phyloP scores from a whole-genome alignment of 371 early-diverging fungal species.

The Mortierella sp. region DNA sequence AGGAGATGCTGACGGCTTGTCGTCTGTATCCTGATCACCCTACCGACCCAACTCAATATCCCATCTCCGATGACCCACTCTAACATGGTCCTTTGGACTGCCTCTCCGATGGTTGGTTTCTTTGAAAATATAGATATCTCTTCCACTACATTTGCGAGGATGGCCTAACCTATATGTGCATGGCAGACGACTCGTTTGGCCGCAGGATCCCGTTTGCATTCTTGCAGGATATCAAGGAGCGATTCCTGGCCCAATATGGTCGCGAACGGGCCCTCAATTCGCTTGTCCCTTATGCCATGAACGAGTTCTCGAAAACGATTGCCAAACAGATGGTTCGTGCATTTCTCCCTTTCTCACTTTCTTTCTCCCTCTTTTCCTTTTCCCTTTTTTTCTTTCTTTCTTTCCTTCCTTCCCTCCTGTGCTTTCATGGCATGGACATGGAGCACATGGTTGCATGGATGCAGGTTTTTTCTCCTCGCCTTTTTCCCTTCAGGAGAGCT shows the following conservation, averaged over 20 bases:
- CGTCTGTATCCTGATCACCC: no score
- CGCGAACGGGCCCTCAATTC: conserved; percentile 67
- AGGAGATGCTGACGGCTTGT: not conserved
- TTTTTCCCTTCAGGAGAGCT: not conserved
- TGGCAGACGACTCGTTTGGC: conserved; percentile 90
- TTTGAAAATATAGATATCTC: conserved; percentile 73
- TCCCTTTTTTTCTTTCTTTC: no score
- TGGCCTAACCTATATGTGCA: conserved; percentile 87
- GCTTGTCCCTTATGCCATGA: conserved; percentile 76
- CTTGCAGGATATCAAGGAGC: conserved; percentile 81
- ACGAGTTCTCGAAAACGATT: conserved; percentile 84
- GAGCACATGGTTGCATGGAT: no score
- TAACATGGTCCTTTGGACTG: not conserved
- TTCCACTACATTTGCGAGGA: conserved; percentile 90
- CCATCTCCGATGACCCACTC: not conserved
- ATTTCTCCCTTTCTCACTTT: not conserved
- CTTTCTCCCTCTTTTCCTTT: not conserved
- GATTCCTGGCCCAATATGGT: conserved; percentile 71
- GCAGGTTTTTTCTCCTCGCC: not conserved
- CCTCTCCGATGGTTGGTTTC: not conserved
- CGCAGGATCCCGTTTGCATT: conserved; percentile 92
- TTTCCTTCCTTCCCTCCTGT: no score
- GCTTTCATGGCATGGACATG: no score
- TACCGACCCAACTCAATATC: no score
- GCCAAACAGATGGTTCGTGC: conserved; percentile 79